A percentile compares a stretch with the other conserved stretches of the same genome.
Conservation (phyloP, 805 yeast genomes). For the Lachancea cidri region DNA sequence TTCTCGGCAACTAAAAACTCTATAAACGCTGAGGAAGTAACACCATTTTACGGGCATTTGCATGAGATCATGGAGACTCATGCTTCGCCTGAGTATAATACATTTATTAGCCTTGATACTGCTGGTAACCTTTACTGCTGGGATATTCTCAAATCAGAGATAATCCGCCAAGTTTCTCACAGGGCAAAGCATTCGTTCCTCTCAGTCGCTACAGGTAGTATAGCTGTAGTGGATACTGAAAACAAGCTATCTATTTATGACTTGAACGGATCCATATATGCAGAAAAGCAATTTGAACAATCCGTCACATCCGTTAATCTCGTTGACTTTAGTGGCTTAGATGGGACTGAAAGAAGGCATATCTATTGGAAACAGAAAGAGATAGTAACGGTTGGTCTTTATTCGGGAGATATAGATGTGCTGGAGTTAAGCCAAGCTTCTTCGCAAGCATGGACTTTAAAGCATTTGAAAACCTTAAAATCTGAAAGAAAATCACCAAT, state of each 20-base stretch:
- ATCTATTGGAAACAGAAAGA: constrained; percentile 37
- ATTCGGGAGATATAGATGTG: constrained; percentile 28
- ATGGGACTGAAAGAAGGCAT: constrained; percentile 27
- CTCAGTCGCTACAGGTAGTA: constrained; percentile 51
- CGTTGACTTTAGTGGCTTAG: constrained; percentile 12
- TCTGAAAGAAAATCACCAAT: constrained; percentile 16
- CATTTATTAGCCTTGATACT: constrained; percentile 49
- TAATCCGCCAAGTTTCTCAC: constrained; percentile 37
- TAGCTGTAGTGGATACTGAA: constrained; percentile 34
- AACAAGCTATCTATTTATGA: constrained; percentile 35
- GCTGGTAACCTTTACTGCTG: constrained; percentile 56
- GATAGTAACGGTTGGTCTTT: constrained; percentile 35
- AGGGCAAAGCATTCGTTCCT: constrained; percentile 37
- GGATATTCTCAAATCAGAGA: constrained; percentile 53
- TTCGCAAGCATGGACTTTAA: constrained; percentile 22
- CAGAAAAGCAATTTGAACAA: constrained; percentile 22
- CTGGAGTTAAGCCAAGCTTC: constrained; percentile 27
- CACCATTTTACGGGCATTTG: constrained; percentile 51
- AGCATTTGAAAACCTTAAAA: constrained; percentile 20
- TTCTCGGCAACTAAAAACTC: constrained; percentile 13
- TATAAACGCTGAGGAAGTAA: constrained; percentile 31
- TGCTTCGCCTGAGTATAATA: constrained; percentile 48
- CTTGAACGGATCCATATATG: constrained; percentile 47
- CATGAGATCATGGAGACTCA: constrained; percentile 41
- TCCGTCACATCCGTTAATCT: constrained; percentile 27